Evolutionary conservation across 1,284 basidiomycete species (phyloP), one percentile per base, ranked within the genome.

Genomic region (Ustilago loliicola): DNA sequence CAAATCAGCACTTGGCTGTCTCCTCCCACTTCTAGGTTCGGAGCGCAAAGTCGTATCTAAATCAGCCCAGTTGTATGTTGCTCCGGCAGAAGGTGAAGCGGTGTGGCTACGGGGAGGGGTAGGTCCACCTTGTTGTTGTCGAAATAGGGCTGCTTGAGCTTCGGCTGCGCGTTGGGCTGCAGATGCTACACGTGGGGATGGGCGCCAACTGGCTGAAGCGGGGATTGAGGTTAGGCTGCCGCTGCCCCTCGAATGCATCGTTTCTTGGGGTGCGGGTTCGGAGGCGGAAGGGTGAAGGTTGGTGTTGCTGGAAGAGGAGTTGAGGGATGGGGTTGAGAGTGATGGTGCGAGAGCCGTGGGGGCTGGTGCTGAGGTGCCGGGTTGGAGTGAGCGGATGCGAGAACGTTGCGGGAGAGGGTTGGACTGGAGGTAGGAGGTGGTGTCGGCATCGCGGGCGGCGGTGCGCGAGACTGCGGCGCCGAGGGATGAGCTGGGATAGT

Each of bases 381-480:
- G 76, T 47, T 70, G 67, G 34, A 78, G 42, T 13, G 74, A 66
- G 25, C 73, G 64, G 52, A 76, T 65, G 1, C 66, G 71, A 9
- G 32, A 54, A 10, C 71, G 57, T 48, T 65, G 68, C 19, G 73
- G 68, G 6, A 67, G 36, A 2, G 38, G 54, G 32, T 61, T 66
- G 19, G 70, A 29, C n/a, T 53, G 53, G 7, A 61, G 51, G 15
- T 36, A 59, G 19, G 30, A 29, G 19, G 52, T 21, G 32, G 29
- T 36, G 52, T 36, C 21, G 21, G 50, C 2, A 6, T 72, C 51
- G 11, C 55, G 73, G 1, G 55, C 61, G 25, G 34, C 64, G 2
- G 66, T 71, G 10, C 77, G 60, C 11, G 75, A 55, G 7, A 70
- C 76, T 2, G 78, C 80, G 13, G 69, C 78, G 7, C 74, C 75